phyloP scores from a whole-genome alignment of 257 asterid species.

The Anisodus acutangulus region DNA sequence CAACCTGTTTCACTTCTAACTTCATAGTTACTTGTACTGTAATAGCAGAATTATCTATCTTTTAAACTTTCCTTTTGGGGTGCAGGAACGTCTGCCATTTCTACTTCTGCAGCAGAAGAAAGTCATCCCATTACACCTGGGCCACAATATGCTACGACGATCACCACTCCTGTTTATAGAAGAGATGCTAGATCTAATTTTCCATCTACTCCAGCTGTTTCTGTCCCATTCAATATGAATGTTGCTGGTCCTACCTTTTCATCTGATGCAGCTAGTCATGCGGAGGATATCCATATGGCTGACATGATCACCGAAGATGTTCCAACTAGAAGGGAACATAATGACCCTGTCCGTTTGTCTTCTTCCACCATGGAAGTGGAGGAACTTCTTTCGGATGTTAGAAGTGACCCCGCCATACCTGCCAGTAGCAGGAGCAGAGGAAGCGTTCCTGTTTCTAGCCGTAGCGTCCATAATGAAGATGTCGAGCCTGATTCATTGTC shows the following conservation, averaged over 20 bases:
- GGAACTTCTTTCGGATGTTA: conserved; percentile 29
- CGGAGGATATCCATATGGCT: conserved; percentile 31
- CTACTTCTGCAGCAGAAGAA: conserved; percentile 36
- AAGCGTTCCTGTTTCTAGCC: conserved; percentile 12
- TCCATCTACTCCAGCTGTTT: conserved; percentile 27
- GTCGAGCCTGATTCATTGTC: conserved; percentile 30
- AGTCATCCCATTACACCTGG: conserved; percentile 40
- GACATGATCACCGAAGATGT: conserved; percentile 38
- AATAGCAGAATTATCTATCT: background rate
- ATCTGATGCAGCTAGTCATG: conserved; percentile 23
- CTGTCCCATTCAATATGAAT: conserved; percentile 35
- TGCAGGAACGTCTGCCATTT: conserved; percentile 46
- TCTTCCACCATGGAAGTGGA: conserved; percentile 23
- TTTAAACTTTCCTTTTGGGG: background rate
- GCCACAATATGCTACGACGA: conserved; percentile 35
- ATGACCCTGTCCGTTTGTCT: conserved; percentile 34
- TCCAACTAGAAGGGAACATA: conserved; percentile 38
- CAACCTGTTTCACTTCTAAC: background rate
- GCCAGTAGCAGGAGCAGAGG: conserved; percentile 30
- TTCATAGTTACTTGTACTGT: background rate
- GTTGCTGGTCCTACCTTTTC: conserved; percentile 37
- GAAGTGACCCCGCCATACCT: conserved; percentile 30
- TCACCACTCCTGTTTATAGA: conserved; percentile 20
- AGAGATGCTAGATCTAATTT: background rate
- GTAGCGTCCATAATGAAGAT: conserved; percentile 22